Evolutionary conservation across 148 eudicot species (phyloP).

Genomic region (Drosera capensis): DNA sequence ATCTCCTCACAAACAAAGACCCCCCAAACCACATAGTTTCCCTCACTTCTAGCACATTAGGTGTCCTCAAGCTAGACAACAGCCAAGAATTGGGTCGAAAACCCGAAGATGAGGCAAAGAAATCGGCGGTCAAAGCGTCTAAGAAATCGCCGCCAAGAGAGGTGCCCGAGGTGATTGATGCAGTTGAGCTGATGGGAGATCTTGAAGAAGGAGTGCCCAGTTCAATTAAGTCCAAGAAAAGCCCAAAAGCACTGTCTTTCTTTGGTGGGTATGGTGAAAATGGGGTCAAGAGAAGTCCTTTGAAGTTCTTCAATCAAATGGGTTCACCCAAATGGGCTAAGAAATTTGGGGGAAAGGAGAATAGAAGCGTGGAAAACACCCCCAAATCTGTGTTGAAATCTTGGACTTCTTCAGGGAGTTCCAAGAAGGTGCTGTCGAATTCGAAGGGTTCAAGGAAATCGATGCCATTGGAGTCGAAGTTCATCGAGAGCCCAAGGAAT

Average conservation of each 20-base stretch:
- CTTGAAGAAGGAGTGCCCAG: slow-evolving; percentile 38
- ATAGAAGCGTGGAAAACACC: too few relatives aligned
- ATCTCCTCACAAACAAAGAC: slow-evolving; percentile 16
- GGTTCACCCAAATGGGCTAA: slow-evolving; percentile 32
- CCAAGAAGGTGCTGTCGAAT: slow-evolving; percentile 17
- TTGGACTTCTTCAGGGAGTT: slow-evolving; percentile 13
- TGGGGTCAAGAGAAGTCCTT: slow-evolving; percentile 23
- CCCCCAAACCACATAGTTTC: slow-evolving; percentile 52
- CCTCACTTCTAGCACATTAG: slow-evolving; percentile 77
- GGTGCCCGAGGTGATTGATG: slow-evolving; percentile 52
- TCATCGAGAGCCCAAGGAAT: slow-evolving; percentile 10
- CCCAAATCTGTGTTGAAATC: slow-evolving; percentile 11
- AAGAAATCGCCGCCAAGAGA: slow-evolving; percentile 25
- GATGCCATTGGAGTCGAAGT: slow-evolving; percentile 16
- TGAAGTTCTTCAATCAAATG: slow-evolving; percentile 34
- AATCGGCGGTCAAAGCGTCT: slow-evolving; percentile 3
- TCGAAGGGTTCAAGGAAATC: slow-evolving; percentile 19
- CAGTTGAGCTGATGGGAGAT: slow-evolving; percentile 84
- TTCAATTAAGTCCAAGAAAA: slow-evolving; percentile 18
- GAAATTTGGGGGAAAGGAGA: slow-evolving; percentile 41
- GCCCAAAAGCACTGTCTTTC: slow-evolving; percentile 26
- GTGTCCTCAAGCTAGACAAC: slow-evolving; percentile 51
- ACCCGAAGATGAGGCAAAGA: background rate
- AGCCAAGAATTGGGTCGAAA: background rate
- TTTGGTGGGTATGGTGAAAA: slow-evolving; percentile 21